Conservation (phyloP, 345 rosid species). For the Brassica nigra region DNA sequence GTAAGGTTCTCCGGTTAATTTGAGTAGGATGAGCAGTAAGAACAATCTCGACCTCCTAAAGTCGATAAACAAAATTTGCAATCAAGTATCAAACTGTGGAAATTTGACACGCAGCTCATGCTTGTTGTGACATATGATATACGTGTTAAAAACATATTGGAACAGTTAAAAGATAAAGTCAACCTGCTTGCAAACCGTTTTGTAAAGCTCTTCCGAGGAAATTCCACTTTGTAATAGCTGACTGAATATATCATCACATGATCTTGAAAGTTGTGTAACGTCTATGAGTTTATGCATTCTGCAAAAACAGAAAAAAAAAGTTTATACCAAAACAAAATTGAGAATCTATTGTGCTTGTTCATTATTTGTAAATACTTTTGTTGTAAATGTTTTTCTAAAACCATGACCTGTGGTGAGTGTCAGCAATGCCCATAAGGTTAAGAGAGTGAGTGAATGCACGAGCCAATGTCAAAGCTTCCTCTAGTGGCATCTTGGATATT, state of each 20-base stretch:
- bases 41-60: slow-evolving; percentile 94
- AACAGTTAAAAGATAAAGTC: neutral
- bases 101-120: neutral
- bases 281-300: slow-evolving; percentile 74
- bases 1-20: slow-evolving; percentile 92
- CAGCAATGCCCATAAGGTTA: slow-evolving; percentile 91
- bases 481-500: slow-evolving; percentile 80
- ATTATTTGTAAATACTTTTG: neutral
- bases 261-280: slow-evolving; percentile 63
- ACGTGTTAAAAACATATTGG: neutral
- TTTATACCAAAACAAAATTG: neutral
- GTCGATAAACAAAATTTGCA: neutral
- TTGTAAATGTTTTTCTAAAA: neutral
- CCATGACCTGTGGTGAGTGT: slow-evolving; percentile 84
- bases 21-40: slow-evolving; percentile 99
- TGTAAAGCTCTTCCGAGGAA: slow-evolving; percentile 74
- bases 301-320: slow-evolving; percentile 3
- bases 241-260: slow-evolving; percentile 88
- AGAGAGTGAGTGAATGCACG: slow-evolving; percentile 96
- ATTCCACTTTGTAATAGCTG: slow-evolving; percentile 82
- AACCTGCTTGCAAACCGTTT: slow-evolving; percentile 90
- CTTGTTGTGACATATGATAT: neutral
- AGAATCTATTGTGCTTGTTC: neutral
- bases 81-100: neutral
- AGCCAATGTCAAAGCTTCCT: slow-evolving; percentile 83